A percentile compares a stretch with the other conserved stretches of the same genome.
phyloP scores from a whole-genome alignment of 345 rosid species.

The Hypericum androsaemum region DNA sequence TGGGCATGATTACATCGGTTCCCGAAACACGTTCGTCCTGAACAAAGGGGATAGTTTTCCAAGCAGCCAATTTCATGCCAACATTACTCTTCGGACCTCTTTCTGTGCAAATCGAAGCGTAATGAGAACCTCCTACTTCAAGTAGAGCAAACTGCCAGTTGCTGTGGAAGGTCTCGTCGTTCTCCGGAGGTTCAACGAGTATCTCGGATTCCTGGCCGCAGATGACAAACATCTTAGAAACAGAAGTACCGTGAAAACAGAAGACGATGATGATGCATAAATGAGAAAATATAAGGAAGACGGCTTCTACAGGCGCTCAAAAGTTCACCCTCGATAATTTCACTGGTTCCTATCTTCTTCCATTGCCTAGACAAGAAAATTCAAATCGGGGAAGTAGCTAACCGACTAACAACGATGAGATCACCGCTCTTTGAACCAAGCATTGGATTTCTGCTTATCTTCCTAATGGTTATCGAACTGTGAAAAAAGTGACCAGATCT shows the following conservation, averaged over 20 bases:
- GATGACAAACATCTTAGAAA: not conserved
- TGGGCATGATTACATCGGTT: conserved; percentile 17
- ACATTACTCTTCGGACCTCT: conserved; percentile 33
- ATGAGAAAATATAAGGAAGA: too few relatives aligned
- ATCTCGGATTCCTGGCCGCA: conserved; percentile 29
- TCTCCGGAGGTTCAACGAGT: conserved; percentile 32
- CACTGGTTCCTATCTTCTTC: too few relatives aligned
- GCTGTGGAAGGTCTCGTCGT: conserved; percentile 20
- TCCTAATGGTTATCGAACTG: too few relatives aligned
- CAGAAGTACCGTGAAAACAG: not conserved
- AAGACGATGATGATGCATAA: not conserved
- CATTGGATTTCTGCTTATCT: too few relatives aligned
- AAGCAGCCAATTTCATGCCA: conserved; percentile 33
- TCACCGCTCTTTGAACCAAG: too few relatives aligned
- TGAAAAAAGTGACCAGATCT: too few relatives aligned
- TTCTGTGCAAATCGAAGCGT: conserved; percentile 51
- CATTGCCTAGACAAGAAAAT: too few relatives aligned
- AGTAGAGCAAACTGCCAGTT: conserved; percentile 54
- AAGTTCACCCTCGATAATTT: too few relatives aligned
- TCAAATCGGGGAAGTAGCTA: too few relatives aligned
- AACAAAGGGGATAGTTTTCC: conserved; percentile 64
- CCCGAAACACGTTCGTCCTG: conserved; percentile 50
- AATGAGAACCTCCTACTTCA: conserved; percentile 64
- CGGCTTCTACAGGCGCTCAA: too few relatives aligned
- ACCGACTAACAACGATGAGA: too few relatives aligned